These are phyloP conservation scores for Singerocomus inundabilis DNA, from an alignment of 1,284 basidiomycete genomes.

Conservation along the genomic window DNA sequence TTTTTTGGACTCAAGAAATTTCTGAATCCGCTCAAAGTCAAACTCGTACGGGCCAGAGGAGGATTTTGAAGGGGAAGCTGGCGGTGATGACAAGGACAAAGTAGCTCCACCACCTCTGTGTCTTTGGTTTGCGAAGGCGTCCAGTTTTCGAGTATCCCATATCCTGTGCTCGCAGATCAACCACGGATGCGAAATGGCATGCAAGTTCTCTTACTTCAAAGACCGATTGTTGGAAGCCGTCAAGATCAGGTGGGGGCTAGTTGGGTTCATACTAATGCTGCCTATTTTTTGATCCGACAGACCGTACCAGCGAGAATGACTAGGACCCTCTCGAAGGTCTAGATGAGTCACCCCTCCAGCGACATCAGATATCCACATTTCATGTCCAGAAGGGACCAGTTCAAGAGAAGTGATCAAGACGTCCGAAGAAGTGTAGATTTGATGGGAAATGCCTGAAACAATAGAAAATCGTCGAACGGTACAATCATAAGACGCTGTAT, in stretches of 20 bases:
- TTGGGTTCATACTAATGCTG: conserved; percentile 72
- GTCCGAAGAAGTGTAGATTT: conserved; percentile 62
- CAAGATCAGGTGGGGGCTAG: conserved; percentile 60
- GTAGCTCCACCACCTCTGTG: conserved; percentile 17
- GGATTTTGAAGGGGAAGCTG: conserved; percentile 11
- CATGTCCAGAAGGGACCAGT: conserved; percentile 59
- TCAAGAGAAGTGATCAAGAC: conserved; percentile 66
- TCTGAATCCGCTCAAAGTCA: conserved; percentile 46
- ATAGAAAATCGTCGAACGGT: conserved; percentile 72
- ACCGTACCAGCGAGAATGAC: conserved; percentile 56
- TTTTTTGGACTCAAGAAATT: conserved; percentile 47
- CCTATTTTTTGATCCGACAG: conserved; percentile 74
- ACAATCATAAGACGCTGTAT: conserved; percentile 76
- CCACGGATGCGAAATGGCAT: neutral
- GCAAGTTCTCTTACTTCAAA: conserved; percentile 50
- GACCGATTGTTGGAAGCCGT: conserved; percentile 71
- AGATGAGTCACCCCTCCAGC: conserved; percentile 67
- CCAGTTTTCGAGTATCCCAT: conserved; percentile 73
- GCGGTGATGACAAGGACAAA: conserved; percentile 18
- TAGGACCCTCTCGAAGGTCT: conserved; percentile 63
- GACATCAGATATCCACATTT: conserved; percentile 79
- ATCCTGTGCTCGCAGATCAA: conserved; percentile 43
- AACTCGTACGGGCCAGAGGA: conserved; percentile 41
- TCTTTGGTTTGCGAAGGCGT: conserved; percentile 38
- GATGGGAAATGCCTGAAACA: conserved; percentile 61